Evolutionary conservation across 345 rosid species (phyloP).

Genomic region (Linum tenue): DNA sequence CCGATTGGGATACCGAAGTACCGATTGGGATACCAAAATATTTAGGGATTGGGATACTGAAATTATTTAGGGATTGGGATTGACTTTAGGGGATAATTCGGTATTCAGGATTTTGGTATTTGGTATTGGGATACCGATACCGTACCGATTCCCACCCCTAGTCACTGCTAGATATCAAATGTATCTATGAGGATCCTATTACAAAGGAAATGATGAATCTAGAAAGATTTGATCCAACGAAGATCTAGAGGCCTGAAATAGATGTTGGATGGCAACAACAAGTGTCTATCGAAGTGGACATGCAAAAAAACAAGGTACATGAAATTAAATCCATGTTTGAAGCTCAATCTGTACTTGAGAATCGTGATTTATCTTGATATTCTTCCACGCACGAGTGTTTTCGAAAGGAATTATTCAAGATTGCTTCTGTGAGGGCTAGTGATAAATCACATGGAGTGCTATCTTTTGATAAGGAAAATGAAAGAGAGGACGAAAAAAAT

Average conservation of each 20-base stretch:
- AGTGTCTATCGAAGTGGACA: background rate
- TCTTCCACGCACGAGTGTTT: background rate
- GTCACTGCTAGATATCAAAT: background rate
- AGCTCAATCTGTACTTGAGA: background rate
- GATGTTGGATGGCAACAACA: background rate
- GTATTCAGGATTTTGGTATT: too few species aligned
- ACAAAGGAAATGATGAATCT: background rate
- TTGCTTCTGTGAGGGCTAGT: slow-evolving; percentile 22
- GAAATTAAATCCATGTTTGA: slow-evolving; percentile 15
- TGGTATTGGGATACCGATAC: too few species aligned
- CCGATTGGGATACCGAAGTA: too few species aligned
- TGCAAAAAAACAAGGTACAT: background rate
- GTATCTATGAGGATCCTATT: background rate
- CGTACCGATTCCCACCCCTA: too few species aligned
- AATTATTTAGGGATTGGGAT: too few species aligned
- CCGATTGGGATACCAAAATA: too few species aligned
- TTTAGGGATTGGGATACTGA: too few species aligned
- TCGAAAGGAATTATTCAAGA: background rate
- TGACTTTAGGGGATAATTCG: too few species aligned
- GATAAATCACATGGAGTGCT: slow-evolving; percentile 18
- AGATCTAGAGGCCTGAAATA: background rate
- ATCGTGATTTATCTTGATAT: background rate
- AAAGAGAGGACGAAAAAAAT: slow-evolving; percentile 26
- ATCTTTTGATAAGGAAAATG: slow-evolving; percentile 24
- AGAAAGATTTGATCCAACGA: background rate